Evolutionary conservation across 164 flowering plant species (phyloP).

Genomic region (Warburgia ugandensis): DNA sequence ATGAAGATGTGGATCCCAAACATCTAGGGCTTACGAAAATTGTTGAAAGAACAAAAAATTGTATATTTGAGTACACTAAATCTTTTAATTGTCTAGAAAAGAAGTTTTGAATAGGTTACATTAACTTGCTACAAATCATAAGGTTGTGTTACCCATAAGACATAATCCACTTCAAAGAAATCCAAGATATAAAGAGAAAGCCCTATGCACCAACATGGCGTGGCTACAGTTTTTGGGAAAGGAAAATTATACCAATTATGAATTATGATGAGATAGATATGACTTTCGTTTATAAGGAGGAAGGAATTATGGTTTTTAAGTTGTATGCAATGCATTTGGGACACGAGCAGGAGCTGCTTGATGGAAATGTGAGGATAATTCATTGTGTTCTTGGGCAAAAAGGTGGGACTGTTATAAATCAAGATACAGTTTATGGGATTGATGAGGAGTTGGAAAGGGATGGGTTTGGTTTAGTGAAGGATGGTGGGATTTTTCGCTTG

Average conservation of each 20-base stretch:
- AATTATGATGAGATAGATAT: constrained; percentile 96
- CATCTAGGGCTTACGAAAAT: constrained; percentile 85
- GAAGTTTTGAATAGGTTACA: constrained; percentile 68
- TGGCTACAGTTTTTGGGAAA: constrained; percentile 91
- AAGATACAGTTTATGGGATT: constrained; percentile 64
- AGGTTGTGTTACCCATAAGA: constrained; percentile 91
- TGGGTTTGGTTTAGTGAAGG: constrained; percentile 53
- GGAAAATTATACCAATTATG: constrained; percentile 90
- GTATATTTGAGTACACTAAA: constrained; percentile 92
- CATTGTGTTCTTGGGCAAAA: constrained; percentile 88
- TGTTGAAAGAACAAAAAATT: constrained; percentile 63
- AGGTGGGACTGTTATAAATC: constrained; percentile 62
- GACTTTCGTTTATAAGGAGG: constrained; percentile 90
- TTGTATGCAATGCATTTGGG: constrained; percentile 94
- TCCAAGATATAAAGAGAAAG: constrained; percentile 74
- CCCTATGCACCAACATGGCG: constrained; percentile 91
- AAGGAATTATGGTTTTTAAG: constrained; percentile 87
- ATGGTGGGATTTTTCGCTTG: constrained; percentile 51
- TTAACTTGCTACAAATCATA: constrained; percentile 85
- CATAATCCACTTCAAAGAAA: constrained; percentile 81
- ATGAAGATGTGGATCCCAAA: constrained; percentile 62
- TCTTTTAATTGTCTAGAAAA: constrained; percentile 82
- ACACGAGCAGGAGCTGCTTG: constrained; percentile 93
- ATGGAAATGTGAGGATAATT: constrained; percentile 97
- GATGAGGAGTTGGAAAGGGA: constrained; percentile 63